Evolutionary conservation across 2,329 filamentous ascomycete species (phyloP).

Genomic region (Penicillium sp.): DNA sequence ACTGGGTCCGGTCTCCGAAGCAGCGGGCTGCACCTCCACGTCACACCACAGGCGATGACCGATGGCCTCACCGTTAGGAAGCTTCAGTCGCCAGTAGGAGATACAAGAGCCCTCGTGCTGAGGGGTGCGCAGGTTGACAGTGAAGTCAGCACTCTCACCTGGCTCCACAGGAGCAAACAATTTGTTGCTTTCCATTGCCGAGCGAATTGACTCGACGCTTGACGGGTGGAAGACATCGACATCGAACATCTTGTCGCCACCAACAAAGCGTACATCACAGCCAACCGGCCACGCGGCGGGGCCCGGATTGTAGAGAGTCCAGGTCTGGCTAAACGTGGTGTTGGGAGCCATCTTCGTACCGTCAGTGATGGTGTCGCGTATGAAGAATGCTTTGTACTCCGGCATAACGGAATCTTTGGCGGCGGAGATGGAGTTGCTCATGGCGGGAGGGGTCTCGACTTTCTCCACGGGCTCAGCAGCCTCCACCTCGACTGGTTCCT

Average conservation of each 20-base stretch:
- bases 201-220: constrained; percentile 70
- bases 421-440: not conserved
- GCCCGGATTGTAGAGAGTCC: constrained; percentile 85
- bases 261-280: constrained; percentile 84
- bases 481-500: constrained; percentile 22
- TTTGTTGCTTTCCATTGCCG: constrained; percentile 77
- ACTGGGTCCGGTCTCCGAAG: constrained; percentile 16
- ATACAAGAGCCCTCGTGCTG: constrained; percentile 72
- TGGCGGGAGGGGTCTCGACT: not conserved
- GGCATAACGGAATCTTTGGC: not conserved
- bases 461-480: constrained; percentile 10
- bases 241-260: constrained; percentile 94
- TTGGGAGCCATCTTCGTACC: constrained; percentile 68
- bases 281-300: constrained; percentile 77
- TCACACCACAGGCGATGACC: constrained; percentile 96
- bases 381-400: constrained; percentile 62
- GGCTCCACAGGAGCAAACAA: constrained; percentile 65
- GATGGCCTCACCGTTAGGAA: constrained; percentile 73
- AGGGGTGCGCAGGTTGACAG: constrained; percentile 78
- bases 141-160: constrained; percentile 75
- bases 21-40: constrained; percentile 58
- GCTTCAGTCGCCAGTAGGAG: constrained; percentile 94
- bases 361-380: constrained; percentile 74
- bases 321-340: constrained; percentile 79
- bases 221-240: constrained; percentile 75